Percentiles rank a stretch among this genome's conserved stretches.
Conservation (phyloP, 202 grass and related monocot species). For the Carex arenaria region DNA sequence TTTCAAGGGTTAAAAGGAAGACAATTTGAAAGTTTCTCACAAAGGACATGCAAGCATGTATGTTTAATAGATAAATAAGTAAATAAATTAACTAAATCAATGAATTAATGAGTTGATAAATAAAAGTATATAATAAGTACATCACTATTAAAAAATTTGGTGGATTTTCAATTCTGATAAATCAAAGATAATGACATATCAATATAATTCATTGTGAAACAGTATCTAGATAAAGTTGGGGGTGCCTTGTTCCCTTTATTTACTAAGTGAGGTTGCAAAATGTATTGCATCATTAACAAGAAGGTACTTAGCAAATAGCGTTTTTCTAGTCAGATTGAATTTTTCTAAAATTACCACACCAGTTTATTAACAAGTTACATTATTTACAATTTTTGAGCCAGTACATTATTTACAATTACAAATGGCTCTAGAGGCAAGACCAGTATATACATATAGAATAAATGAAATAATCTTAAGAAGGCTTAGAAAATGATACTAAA, state of each 20-base stretch:
- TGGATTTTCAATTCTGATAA: neutral
- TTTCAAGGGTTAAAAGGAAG: neutral
- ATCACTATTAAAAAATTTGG: constrained; percentile 15
- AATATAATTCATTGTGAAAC: neutral
- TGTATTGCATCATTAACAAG: neutral
- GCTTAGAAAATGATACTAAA: constrained; percentile 13
- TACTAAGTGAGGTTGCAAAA: neutral
- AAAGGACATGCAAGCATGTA: constrained; percentile 28
- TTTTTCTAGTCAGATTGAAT: neutral
- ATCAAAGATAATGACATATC: constrained; percentile 12
- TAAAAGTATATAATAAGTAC: neutral
- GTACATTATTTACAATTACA: neutral
- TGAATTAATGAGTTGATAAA: neutral
- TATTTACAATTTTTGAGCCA: neutral
- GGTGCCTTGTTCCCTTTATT: neutral
- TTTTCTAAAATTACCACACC: neutral
- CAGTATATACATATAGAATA: neutral
- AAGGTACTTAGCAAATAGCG: neutral
- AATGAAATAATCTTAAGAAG: constrained; percentile 4
- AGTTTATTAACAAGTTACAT: neutral
- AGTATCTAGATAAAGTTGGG: neutral
- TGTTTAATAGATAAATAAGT: neutral
- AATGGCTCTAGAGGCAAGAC: neutral
- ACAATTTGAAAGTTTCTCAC: constrained; percentile 9
- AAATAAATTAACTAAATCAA: neutral